Evolutionary conservation across 306 rosid genomes (phyloP).

Genomic region (Prunus kanzakura): DNA sequence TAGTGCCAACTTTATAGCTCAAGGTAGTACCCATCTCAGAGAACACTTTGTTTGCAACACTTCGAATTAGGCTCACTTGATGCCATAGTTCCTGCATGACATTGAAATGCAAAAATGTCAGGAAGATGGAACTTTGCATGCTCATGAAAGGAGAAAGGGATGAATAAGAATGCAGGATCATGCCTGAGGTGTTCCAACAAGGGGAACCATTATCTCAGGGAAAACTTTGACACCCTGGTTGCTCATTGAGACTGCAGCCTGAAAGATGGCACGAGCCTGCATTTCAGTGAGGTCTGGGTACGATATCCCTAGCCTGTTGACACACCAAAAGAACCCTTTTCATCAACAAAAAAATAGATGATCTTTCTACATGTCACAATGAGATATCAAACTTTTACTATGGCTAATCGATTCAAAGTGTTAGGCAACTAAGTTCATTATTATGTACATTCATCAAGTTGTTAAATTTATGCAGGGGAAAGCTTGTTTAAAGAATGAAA

Average conservation of each 20-base stretch:
- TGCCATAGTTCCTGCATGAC: conserved; percentile 67
- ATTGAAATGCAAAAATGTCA: conserved; percentile 21
- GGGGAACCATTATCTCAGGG: conserved; percentile 99
- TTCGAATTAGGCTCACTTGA: conserved; percentile 64
- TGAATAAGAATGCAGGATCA: conserved; percentile 8
- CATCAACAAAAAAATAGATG: conserved; percentile 9
- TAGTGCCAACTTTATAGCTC: conserved; percentile 85
- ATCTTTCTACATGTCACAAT: background rate
- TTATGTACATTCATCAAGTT: too few relatives aligned
- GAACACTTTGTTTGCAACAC: conserved; percentile 74
- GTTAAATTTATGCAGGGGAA: background rate
- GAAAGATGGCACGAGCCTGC: conserved; percentile 91
- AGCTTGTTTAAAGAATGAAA: background rate
- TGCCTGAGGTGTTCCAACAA: conserved; percentile 93
- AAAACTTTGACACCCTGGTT: conserved; percentile 66
- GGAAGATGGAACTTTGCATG: background rate
- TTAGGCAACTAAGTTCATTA: background rate
- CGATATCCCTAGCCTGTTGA: conserved; percentile 76
- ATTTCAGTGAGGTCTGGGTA: conserved; percentile 91
- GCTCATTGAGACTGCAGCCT: conserved; percentile 76
- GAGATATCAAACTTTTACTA: background rate
- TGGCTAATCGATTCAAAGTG: background rate
- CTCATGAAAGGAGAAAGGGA: conserved; percentile 3
- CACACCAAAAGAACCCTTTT: conserved; percentile 13
- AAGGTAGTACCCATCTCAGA: conserved; percentile 75